phyloP scores from a whole-genome alignment of 805 yeast genomes.

The Cephaloascus albidus region DNA sequence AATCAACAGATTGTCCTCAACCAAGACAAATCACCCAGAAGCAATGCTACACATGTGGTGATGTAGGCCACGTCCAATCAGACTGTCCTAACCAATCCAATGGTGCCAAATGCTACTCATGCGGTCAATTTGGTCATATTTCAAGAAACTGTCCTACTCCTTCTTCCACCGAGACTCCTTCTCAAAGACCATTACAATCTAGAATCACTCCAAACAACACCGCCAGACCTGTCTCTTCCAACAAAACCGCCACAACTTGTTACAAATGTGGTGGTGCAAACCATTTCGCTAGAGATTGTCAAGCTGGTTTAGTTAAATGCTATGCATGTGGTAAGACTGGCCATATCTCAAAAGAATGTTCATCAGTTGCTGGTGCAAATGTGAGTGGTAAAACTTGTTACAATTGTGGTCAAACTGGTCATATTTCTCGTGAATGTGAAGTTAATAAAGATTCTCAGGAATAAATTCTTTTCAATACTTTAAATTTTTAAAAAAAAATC shows the following conservation, averaged over 20 bases:
- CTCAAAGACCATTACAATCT: too few species aligned
- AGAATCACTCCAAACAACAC: conserved; percentile 10
- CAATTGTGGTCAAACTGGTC: conserved; percentile 75
- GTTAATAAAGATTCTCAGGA: conserved; percentile 3
- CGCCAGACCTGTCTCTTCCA: conserved; percentile 10
- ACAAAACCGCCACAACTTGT: conserved; percentile 47
- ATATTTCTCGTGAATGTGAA: conserved; percentile 73
- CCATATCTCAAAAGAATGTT: conserved; percentile 81
- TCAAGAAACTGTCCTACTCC: conserved; percentile 66
- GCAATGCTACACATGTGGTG: conserved; percentile 91
- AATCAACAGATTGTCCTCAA: conserved; percentile 79
- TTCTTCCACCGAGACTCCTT: conserved; percentile 5
- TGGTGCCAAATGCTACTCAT: conserved; percentile 74
- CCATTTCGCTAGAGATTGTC: conserved; percentile 90
- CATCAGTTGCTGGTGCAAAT: conserved; percentile 36
- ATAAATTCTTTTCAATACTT: too few species aligned
- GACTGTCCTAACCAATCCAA: conserved; percentile 67
- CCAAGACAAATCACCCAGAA: conserved; percentile 80
- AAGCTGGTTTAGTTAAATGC: conserved; percentile 64
- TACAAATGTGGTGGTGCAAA: conserved; percentile 91
- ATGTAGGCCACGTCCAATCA: conserved; percentile 78
- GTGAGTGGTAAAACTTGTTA: conserved; percentile 47
- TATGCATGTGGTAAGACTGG: conserved; percentile 90
- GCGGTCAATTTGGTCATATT: conserved; percentile 72
- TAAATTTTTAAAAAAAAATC: too few species aligned